Evolutionary conservation across 441 rosid species (phyloP).

Genomic region (Jatropha multifida): DNA sequence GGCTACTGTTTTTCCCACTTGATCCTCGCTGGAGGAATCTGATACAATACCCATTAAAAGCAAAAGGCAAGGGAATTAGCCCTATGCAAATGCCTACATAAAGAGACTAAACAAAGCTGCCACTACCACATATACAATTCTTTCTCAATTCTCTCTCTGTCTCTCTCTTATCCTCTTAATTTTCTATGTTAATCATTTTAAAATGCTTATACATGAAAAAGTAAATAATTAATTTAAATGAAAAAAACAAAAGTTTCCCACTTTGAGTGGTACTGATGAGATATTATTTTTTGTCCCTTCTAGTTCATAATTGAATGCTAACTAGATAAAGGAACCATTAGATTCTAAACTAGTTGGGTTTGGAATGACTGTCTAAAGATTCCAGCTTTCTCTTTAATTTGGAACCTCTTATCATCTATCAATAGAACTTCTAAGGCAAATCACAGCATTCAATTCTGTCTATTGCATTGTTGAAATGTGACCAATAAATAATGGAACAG

Average conservation of each 20-base stretch:
- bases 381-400: constrained; percentile 9
- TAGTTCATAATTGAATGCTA: constrained; percentile 2
- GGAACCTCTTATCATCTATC: not conserved
- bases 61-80: constrained; percentile 19
- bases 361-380: not conserved
- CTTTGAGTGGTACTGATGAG: not conserved
- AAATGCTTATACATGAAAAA: too few species aligned
- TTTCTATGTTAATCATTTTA: too few species aligned
- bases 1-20: constrained; percentile 76
- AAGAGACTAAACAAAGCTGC: constrained; percentile 24
- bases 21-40: constrained; percentile 67
- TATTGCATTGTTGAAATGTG: not conserved
- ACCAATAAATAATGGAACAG: not conserved
- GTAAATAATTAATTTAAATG: too few species aligned
- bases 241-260: not conserved
- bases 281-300: not conserved
- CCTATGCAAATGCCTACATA: not conserved
- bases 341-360: not conserved
- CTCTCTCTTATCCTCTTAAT: too few species aligned
- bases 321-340: not conserved
- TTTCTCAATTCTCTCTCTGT: not conserved
- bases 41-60: constrained; percentile 11
- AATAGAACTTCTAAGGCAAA: not conserved
- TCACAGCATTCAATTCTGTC: not conserved
- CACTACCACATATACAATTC: constrained; percentile 5